Evolutionary conservation across 208 protist species (phyloP).

Genomic region (Leishmania gerbilli): DNA sequence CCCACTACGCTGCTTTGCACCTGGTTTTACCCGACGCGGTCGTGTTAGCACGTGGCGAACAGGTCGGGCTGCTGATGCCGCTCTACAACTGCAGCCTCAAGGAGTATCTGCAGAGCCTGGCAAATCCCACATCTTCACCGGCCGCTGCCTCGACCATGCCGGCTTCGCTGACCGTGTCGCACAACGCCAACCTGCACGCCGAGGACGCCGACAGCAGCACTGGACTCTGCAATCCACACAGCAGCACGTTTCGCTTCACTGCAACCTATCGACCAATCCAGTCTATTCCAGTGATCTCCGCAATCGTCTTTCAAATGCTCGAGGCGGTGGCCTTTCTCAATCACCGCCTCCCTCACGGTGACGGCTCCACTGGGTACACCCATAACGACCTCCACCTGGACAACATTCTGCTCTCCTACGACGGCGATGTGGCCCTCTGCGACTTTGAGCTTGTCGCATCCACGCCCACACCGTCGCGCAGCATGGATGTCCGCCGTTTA

Average conservation of each 20-base stretch:
- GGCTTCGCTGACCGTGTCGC: not conserved
- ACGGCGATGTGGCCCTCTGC: conserved; percentile 66
- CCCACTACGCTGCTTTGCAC: conserved; percentile 34
- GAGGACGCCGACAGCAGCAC: conserved; percentile 4
- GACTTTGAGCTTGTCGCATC: conserved; percentile 86
- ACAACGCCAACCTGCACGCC: not conserved
- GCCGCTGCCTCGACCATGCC: not conserved
- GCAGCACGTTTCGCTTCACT: not conserved
- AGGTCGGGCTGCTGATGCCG: conserved; percentile 74
- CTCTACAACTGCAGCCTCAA: conserved; percentile 72
- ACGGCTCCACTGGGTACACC: conserved; percentile 53
- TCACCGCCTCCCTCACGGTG: conserved; percentile 55
- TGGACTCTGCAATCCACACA: not conserved
- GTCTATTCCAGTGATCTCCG: conserved; percentile 41
- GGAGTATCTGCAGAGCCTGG: conserved; percentile 43
- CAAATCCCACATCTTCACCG: not conserved
- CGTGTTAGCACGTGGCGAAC: conserved; percentile 30
- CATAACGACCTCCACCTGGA: conserved; percentile 89
- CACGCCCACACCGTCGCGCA: conserved; percentile 22
- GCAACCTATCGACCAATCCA: conserved; percentile 49
- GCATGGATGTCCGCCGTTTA: conserved; percentile 25
- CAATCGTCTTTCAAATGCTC: conserved; percentile 73
- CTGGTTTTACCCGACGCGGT: conserved; percentile 70
- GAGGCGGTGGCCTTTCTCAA: conserved; percentile 55
- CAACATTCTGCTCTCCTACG: conserved; percentile 65